These are phyloP conservation scores for Flaveria sonorensis DNA, from an alignment of 129 eudicot genomes.

Conservation along the genomic window DNA sequence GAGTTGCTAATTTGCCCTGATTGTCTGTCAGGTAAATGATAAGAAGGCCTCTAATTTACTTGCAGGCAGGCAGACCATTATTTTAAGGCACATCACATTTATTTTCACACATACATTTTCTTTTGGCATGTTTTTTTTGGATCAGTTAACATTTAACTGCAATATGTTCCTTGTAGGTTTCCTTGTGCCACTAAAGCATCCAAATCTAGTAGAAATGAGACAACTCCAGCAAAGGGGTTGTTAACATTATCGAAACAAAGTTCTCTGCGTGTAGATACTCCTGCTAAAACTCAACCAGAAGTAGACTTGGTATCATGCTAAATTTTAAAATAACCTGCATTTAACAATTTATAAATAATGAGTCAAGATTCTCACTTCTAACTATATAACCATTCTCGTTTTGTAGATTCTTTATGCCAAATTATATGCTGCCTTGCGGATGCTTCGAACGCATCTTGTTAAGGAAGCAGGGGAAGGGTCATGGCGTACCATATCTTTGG, in stretches of 20 bases:
- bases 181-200: conserved; percentile 52
- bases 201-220: conserved; percentile 46
- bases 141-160: background rate
- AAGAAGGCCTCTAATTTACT: conserved; percentile 47
- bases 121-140: background rate
- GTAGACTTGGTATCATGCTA: conserved; percentile 48
- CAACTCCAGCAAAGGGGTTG: conserved; percentile 64
- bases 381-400: background rate
- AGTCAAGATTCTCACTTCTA: background rate
- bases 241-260: conserved; percentile 51
- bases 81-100: conserved; percentile 51
- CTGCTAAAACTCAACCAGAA: conserved; percentile 52
- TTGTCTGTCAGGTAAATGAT: conserved; percentile 63
- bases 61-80: conserved; percentile 53
- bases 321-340: background rate
- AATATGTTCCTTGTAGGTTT: conserved; percentile 51
- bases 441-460: conserved; percentile 58
- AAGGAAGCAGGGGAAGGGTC: conserved; percentile 68
- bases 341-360: background rate
- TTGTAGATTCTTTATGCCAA: conserved; percentile 59
- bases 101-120: background rate
- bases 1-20: background rate
- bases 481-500: conserved; percentile 73
- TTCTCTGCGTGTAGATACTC: conserved; percentile 37
- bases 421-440: conserved; percentile 53